Base-by-base conservation (phyloP, 495 filamentous ascomycete genomes). In the Viridothelium virens region DNA sequence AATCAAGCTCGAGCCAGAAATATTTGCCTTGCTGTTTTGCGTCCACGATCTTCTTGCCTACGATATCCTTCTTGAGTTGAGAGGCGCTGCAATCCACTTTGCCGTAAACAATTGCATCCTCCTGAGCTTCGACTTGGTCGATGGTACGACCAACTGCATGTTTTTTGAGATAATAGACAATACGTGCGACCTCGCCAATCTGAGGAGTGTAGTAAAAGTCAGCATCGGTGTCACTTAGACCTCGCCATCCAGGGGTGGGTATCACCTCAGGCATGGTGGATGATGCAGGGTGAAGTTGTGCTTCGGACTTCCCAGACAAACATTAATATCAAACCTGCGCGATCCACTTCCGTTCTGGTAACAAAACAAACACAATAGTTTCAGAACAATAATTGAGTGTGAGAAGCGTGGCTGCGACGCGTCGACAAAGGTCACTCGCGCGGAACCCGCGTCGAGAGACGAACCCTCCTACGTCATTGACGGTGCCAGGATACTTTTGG, bases 1-100 rank as follows among this genome's bases (percentile, higher is more conserved):
- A 84, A 34, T 82, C 81, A 83, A 89, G 88, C 56, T 81, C 77
- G 46, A 89, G 81, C 80, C 94, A 98, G 74, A 97, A 96, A 72
- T 97, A 97, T 83, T 97, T 98, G 25, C 93, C 93, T 74, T 96
- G 93, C 66, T 88, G 90, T 0, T 86, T 86, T 2, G 90, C 88
- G 65, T 85, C 86, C 7, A 87, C 69, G 3, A 96, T 79, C 68
- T 86, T 91, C 75, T 91, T 93, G 2, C 91, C 91, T 9, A 82
- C 82, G 73, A 97, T 77, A 2, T 87, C 86, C 46, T 83, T 81
- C 64, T 88, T 79, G 71, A 98, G 89, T 46, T 86, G 86, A 0
- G 82, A 72, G 0, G 86, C 89, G 38, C 82, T 89, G 1, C 90
- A 94, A 36, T 91, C 91, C 10, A 85, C 91, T 77, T 96, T 96